Percentiles rank a stretch among this genome's conserved stretches.
Evolutionary conservation across 1,284 basidiomycete species (phyloP).

Genomic region (Tylopilus sp.): DNA sequence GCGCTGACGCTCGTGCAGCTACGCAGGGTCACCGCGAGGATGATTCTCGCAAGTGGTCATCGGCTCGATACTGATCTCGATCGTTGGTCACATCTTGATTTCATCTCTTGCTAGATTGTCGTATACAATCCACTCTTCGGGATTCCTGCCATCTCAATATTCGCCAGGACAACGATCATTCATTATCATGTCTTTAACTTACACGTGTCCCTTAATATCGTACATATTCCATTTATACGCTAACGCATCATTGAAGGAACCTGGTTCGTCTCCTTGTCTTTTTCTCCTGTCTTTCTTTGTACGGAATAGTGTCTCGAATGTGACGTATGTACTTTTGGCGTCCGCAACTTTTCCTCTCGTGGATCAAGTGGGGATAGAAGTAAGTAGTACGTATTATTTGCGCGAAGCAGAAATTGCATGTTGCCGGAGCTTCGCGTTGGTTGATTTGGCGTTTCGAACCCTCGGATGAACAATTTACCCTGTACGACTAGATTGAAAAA

Average conservation of each 20-base stretch:
- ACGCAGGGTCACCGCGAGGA: slow-evolving; percentile 36
- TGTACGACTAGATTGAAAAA: slow-evolving; percentile 5
- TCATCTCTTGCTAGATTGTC: slow-evolving; percentile 36
- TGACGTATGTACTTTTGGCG: slow-evolving; percentile 31
- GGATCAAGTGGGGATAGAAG: slow-evolving; percentile 19
- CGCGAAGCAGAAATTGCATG: slow-evolving; percentile 8
- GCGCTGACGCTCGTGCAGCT: slow-evolving; percentile 31
- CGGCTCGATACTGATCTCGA: slow-evolving; percentile 44
- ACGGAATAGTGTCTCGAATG: slow-evolving; percentile 24
- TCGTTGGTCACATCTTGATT: slow-evolving; percentile 36
- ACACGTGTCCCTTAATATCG: slow-evolving; percentile 38
- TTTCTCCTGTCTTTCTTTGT: slow-evolving; percentile 16
- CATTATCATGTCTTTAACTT: slow-evolving; percentile 35
- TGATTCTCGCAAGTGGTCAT: slow-evolving; percentile 46
- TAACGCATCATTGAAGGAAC: slow-evolving; percentile 31
- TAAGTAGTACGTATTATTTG: slow-evolving; percentile 16
- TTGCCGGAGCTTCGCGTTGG: slow-evolving; percentile 32
- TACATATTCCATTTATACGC: slow-evolving; percentile 35
- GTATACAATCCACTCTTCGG: slow-evolving; percentile 34
- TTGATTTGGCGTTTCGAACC: neutral
- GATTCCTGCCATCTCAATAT: slow-evolving; percentile 33
- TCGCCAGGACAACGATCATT: slow-evolving; percentile 37
- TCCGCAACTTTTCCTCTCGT: slow-evolving; percentile 8
- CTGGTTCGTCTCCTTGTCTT: slow-evolving; percentile 17
- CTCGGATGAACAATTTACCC: slow-evolving; percentile 3